These are phyloP conservation scores for Ammopiptanthus mongolicus DNA, from an alignment of 306 rosid genomes.

Conservation along the genomic window DNA sequence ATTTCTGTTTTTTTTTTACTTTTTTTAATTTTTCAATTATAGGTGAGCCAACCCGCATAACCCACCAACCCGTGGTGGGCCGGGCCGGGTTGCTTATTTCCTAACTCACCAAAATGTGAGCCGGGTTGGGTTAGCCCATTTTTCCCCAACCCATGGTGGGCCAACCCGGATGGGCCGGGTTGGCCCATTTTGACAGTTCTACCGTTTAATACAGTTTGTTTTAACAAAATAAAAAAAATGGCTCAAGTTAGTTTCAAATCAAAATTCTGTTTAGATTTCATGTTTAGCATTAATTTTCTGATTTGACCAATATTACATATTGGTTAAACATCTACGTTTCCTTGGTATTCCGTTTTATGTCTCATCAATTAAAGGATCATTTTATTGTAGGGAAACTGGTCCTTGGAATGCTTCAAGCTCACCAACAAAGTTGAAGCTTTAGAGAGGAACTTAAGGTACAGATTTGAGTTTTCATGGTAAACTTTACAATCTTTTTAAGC, in stretches of 20 bases:
- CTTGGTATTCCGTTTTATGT: neutral
- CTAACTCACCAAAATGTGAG: no score
- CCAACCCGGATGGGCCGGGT: no score
- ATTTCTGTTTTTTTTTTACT: no score
- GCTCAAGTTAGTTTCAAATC: neutral
- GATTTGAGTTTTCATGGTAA: neutral
- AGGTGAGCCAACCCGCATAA: no score
- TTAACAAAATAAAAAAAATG: no score
- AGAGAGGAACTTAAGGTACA: constrained; percentile 57
- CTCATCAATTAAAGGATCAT: neutral
- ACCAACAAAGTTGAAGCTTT: constrained; percentile 47
- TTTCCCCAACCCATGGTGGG: no score
- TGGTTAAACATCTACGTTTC: neutral
- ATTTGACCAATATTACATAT: neutral
- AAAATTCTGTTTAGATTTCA: neutral
- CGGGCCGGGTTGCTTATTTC: no score
- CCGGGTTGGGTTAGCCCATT: no score
- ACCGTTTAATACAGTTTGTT: no score
- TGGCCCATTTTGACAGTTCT: no score
- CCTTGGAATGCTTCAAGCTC: constrained; percentile 55
- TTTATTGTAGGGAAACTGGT: constrained; percentile 38
- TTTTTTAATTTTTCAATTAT: no score
- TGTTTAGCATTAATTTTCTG: neutral
- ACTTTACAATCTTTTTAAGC: neutral
- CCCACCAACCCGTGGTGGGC: no score